These are phyloP conservation scores for Aspergillus wentii DNA, from an alignment of 495 filamentous ascomycete genomes.

Conservation along the genomic window DNA sequence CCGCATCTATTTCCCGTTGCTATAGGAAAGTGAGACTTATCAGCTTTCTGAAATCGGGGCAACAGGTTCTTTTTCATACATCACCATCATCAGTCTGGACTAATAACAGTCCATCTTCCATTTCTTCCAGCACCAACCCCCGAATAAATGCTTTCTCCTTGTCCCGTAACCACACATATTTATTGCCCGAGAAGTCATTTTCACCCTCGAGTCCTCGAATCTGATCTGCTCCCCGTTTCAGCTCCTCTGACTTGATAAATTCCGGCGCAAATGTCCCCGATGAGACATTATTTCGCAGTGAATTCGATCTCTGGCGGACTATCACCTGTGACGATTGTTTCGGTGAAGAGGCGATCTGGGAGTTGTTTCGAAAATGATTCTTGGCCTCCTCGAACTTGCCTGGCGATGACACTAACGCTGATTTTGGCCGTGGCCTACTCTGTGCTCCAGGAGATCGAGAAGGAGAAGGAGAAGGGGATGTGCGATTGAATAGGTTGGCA, in stretches of 20 bases:
- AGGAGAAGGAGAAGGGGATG: conserved; percentile 55
- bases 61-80: too few species aligned
- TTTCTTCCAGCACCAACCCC: conserved; percentile 84
- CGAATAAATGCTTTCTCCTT: conserved; percentile 82
- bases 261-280: conserved; percentile 86
- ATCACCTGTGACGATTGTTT: too few species aligned
- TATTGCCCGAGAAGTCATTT: conserved; percentile 97
- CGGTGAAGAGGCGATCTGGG: conserved; percentile 19
- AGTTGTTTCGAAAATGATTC: conserved; percentile 52
- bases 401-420: conserved; percentile 60
- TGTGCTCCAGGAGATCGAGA: conserved; percentile 53
- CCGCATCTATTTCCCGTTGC: conserved; percentile 81
- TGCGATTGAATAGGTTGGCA: conserved; percentile 69
- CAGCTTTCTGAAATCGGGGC: too few species aligned
- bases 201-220: conserved; percentile 83
- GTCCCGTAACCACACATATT: conserved; percentile 96
- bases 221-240: conserved; percentile 58
- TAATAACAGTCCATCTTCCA: conserved; percentile 58
- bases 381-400: conserved; percentile 29
- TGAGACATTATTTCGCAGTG: conserved; percentile 49
- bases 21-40: conserved; percentile 32
- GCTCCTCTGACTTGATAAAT: conserved; percentile 84
- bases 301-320: conserved; percentile 53
- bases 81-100: conserved; percentile 94
- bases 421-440: conserved; percentile 59